Percentiles rank a stretch among this genome's conserved stretches.
Evolutionary conservation across 2,329 filamentous ascomycete genomes (phyloP).

Genomic region (Xylariomycetidae sp.): DNA sequence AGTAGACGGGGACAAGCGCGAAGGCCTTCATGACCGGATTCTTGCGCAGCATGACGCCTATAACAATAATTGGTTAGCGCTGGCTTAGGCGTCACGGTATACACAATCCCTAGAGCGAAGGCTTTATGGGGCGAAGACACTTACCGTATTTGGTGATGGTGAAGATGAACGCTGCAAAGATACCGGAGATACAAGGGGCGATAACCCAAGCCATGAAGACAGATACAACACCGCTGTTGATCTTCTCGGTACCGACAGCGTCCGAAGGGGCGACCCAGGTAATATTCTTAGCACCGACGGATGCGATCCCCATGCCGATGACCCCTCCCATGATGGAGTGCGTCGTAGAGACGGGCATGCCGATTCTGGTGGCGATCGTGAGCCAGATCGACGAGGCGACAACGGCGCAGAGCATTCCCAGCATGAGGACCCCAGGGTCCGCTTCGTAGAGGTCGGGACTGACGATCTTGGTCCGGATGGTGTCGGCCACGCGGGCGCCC

Average conservation of each 20-base stretch:
- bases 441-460: conserved; percentile 37
- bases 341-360: conserved; percentile 57
- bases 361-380: conserved; percentile 49
- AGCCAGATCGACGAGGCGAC: conserved; percentile 50
- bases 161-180: conserved; percentile 52
- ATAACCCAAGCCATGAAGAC: conserved; percentile 60
- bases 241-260: conserved; percentile 25
- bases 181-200: conserved; percentile 50
- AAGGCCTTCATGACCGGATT: conserved; percentile 51
- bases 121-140: no score
- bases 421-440: conserved; percentile 49
- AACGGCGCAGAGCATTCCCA: conserved; percentile 54
- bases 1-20: conserved; percentile 50
- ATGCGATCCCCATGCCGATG: conserved; percentile 54
- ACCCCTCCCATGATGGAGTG: conserved; percentile 58
- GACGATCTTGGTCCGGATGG: conserved; percentile 58
- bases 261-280: conserved; percentile 46
- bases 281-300: conserved; percentile 46
- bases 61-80: no score
- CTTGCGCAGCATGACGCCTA: conserved; percentile 47
- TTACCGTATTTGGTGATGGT: conserved; percentile 52
- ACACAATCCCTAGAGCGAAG: no score
- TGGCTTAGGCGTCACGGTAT: no score
- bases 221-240: conserved; percentile 49
- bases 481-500: conserved; percentile 56